Conservation (phyloP, 108 stramenopile species). For the Parietichytrium sp. region DNA sequence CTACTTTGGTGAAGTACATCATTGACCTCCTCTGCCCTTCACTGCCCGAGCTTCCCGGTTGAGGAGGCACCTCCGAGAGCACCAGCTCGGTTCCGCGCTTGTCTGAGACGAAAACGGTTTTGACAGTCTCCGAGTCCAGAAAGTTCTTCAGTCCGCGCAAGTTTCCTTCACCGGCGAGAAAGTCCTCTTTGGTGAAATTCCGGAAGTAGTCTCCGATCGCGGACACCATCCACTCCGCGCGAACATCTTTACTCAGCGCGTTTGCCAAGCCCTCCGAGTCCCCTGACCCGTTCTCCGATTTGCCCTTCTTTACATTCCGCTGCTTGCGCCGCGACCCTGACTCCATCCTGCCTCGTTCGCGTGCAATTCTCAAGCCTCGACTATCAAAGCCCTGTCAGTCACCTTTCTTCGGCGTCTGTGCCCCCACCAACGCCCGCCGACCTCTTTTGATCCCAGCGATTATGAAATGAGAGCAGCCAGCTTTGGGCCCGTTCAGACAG, state of each 20-base stretch:
- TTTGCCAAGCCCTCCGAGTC: background rate
- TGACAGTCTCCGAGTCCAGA: background rate
- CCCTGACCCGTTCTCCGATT: background rate
- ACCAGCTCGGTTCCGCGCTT: background rate
- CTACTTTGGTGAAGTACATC: constrained; percentile 39
- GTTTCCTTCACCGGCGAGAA: background rate
- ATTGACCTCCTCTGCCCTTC: background rate
- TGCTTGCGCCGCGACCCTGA: no score
- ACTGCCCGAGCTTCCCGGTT: background rate
- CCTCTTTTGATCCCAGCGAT: no score
- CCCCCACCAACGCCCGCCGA: no score
- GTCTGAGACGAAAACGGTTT: constrained; percentile 17
- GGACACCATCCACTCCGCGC: background rate
- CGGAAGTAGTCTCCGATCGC: background rate
- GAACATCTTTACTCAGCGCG: background rate
- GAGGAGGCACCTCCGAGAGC: constrained; percentile 31
- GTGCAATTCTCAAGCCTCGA: no score
- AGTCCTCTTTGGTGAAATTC: background rate
- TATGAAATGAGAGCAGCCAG: no score
- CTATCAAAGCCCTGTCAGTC: no score
- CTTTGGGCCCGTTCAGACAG: no score
- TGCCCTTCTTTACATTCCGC: no score
- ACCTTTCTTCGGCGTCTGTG: no score
- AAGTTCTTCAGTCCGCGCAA: background rate
- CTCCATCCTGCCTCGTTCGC: no score